Percentiles rank a stretch among this genome's conserved stretches.
Conservation (phyloP, 495 filamentous ascomycete genomes). For the Pseudomonodictys pantanalensis region DNA sequence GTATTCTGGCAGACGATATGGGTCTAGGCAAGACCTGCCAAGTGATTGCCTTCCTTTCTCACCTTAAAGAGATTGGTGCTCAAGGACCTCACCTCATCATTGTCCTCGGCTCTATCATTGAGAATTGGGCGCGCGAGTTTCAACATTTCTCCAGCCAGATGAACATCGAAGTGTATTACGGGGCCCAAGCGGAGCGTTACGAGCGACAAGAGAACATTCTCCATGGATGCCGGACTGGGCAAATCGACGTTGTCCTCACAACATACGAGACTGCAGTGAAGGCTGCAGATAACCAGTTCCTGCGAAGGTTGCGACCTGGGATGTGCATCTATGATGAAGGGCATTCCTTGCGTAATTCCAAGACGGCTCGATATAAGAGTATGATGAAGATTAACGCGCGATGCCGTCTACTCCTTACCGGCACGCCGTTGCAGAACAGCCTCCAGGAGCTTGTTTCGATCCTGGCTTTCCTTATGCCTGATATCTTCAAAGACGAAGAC, state of each 20-base stretch:
- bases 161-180: slow-evolving; percentile 78
- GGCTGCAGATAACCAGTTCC: slow-evolving; percentile 65
- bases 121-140: slow-evolving; percentile 94
- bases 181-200: slow-evolving; percentile 57
- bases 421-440: slow-evolving; percentile 95
- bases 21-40: slow-evolving; percentile 96
- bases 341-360: slow-evolving; percentile 83
- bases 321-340: slow-evolving; percentile 90
- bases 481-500: slow-evolving; percentile 61
- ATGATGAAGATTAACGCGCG: slow-evolving; percentile 71
- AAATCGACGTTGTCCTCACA: slow-evolving; percentile 83
- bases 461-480: slow-evolving; percentile 85
- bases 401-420: slow-evolving; percentile 84
- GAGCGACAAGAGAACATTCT: slow-evolving; percentile 65
- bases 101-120: slow-evolving; percentile 86
- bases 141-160: slow-evolving; percentile 76
- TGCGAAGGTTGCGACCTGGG: slow-evolving; percentile 56
- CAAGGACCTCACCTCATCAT: slow-evolving; percentile 82
- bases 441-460: slow-evolving; percentile 85
- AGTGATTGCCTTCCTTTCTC: slow-evolving; percentile 86
- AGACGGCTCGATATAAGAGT: slow-evolving; percentile 73
- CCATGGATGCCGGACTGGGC: slow-evolving; percentile 47
- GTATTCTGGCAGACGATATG: slow-evolving; percentile 97
- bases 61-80: slow-evolving; percentile 65
- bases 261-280: slow-evolving; percentile 77